Evolutionary conservation across 257 asterid species (phyloP).

Genomic region (Thymus quinquecostatus): DNA sequence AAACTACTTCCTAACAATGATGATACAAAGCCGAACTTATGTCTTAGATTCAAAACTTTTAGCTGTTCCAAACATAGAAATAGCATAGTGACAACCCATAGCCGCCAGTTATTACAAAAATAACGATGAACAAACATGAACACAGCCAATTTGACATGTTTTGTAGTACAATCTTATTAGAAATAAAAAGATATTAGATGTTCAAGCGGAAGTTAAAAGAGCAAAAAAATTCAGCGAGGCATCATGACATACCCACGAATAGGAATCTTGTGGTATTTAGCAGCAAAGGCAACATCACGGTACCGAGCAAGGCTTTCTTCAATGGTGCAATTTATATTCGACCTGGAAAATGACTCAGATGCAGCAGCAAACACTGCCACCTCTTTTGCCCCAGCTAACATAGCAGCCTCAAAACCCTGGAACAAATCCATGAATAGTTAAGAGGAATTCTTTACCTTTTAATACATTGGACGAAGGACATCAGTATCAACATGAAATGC

Average conservation of each 20-base stretch:
- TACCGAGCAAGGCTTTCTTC: constrained; percentile 79
- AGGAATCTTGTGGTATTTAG: constrained; percentile 63
- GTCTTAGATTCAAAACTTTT: background rate
- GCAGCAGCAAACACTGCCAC: constrained; percentile 96
- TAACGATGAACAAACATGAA: background rate
- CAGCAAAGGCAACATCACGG: constrained; percentile 78
- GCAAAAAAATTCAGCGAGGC: background rate
- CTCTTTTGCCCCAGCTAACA: constrained; percentile 86
- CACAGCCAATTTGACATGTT: constrained; percentile 1
- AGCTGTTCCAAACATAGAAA: background rate
- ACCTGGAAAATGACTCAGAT: constrained; percentile 82
- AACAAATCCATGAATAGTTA: constrained; percentile 25
- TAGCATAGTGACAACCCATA: constrained; percentile 1
- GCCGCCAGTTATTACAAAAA: background rate
- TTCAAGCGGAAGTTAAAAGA: background rate
- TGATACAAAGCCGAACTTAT: background rate
- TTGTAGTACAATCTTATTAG: constrained; percentile 10
- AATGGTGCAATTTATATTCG: constrained; percentile 84
- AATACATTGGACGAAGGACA: constrained; percentile 6
- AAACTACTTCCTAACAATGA: background rate
- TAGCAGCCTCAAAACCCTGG: constrained; percentile 90
- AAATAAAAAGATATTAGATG: constrained; percentile 9
- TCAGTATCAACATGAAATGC: constrained; percentile 4
- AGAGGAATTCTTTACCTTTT: background rate
- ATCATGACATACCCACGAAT: constrained; percentile 75